Evolutionary conservation across 2,329 filamentous ascomycete genomes (phyloP), one percentile per base, ranked within the genome.

Genomic region (Lecanicillium sp.): DNA sequence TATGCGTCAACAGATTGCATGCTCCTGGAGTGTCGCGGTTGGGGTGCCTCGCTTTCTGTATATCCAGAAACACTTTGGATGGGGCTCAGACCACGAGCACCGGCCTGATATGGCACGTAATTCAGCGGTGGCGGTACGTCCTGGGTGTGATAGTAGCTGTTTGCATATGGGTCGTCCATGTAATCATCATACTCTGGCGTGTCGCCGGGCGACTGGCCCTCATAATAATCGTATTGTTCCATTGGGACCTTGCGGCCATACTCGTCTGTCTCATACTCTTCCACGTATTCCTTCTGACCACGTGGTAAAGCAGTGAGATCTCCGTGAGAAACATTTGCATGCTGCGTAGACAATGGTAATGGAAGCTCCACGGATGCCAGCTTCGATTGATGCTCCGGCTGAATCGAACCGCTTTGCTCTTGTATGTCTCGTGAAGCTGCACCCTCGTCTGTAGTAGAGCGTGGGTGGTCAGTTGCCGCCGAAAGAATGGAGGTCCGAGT

Each of bases 1-100:
- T 80, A 64, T 2, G 72, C 76, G n/a, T 70, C 73, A 25, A 37
- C 37, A 5, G 59, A 60, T 12, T 67, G 69, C 32, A 71, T 71
- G 22, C 73, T 62, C 41, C 68, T 62, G 2, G 78, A 76, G 42
- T 80, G 71, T 35, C 74, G 74, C 50, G 73, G 75, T 20, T 63
- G 62, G 25, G 70, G 70, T 19, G 65, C 63, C 44, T 80, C 73
- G 50, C 70, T 80, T 38, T 88, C 80, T 4, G 78, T 82, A 51
- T 88, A 90, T 45, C 89, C 92, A 9, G 87, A 90, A 13, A 95
- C 85, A 51, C 89, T 95, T 49, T 92, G 89, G 43, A 94, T 89
- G 1, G 90, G 90, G 54, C 89, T 95, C 35, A 94, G 63, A 9
- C 80, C 82, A 30, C 85, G 81, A 37, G 77, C 73, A 48, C 83